Evolutionary conservation across 495 filamentous ascomycete genomes (phyloP), one percentile per base, ranked within the genome.

Genomic region (Penicillium desertorum): DNA sequence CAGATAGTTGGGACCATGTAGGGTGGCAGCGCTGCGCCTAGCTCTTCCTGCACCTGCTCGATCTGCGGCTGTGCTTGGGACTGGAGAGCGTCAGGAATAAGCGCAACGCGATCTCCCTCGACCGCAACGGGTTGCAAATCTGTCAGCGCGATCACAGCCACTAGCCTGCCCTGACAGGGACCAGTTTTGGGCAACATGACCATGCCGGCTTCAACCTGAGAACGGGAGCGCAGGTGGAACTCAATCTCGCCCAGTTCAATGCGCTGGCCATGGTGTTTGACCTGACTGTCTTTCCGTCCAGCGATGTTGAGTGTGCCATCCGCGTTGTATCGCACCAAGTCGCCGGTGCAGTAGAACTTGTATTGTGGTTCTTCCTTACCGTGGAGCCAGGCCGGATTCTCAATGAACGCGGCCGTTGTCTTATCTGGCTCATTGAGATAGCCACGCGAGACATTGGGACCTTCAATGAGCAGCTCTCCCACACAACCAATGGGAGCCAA

Each of bases 391-490:
- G 27, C 1, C 49, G 60, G 30, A 17, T 51, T 22, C 71, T 62
- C 37, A 74, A 79, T 0, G 64, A 62, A 20, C 46, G 51, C 1
- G 41, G 46, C 7, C 14, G 14, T 41, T 41, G 76, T 75, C 57
- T 71, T 67, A 23, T 60, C 66, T 1, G 53, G 20, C 23, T 74
- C 66, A 52, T 70, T 65, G 19, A 80, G 59, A 45, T 83, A 83
- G 4, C 75, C 78, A 1, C 71, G 56, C 3, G 61, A 69, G 0
- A 83, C 60, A 10, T 63, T 16, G 0, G 67, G 71, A 5, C 79
- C 77, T 56, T 81, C 73, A 3, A 79, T 60, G 0, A 76, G 8
- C 0, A 82, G 61, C 64, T 82, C 79, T n/a, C 78, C 79, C 2
- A 71, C 29, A 0, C 59, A 63, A 7, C 77, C 77, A 1, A 77